Evolutionary conservation across 208 protist genomes (phyloP), one percentile per base, ranked within the genome.

Genomic region (Acanthamoeba triangularis): DNA sequence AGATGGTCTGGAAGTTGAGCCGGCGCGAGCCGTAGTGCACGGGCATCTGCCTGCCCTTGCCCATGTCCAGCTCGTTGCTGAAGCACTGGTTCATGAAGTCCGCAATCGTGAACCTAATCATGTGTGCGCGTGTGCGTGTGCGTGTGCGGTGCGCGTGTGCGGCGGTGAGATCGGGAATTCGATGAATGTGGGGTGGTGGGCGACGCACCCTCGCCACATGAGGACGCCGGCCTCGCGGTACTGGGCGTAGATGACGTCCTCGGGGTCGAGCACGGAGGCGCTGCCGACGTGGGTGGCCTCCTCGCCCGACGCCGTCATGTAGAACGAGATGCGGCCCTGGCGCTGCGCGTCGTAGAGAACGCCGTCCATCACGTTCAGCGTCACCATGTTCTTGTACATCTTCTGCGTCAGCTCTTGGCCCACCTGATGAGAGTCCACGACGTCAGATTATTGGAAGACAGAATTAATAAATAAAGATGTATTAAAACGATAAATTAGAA

Each of bases 21-120:
- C 91, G 92, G n/a, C 96, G 96, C 44, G 98, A 99, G 37, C 99
- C 99, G 95, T 99, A 99, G 97, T 99, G 99, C 44, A 99, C 99
- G 20, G 99, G 99, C 99, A 99, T 99, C 98, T 99, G 99, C 14
- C 99, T 97, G 16, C 99, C 99, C 96, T 99, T 99, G 69, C 98
- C 90, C 59, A 97, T 85, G 95, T 98, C 97, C 87, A 95, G 23
- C 56, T 72, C 84, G 95, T 98, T 99, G 56, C 98, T 98, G 97
- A 99, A 99, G 97, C 99, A 99, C 97, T 99, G 99, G 93, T 99
- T 97, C 49, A 99, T 97, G 93, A 99, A 98, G 72, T 99, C 96
- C 2, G 97, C 97, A 33, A 99, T 96, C 0, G 97, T 97, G 96
- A 99, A 99, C 63, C 99, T n/a, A n/a, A n/a, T n/a, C n/a, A n/a